Percentiles rank a stretch among this genome's conserved stretches.
Evolutionary conservation across 306 rosid species (phyloP).

Genomic region (Erythrophleum fordii): DNA sequence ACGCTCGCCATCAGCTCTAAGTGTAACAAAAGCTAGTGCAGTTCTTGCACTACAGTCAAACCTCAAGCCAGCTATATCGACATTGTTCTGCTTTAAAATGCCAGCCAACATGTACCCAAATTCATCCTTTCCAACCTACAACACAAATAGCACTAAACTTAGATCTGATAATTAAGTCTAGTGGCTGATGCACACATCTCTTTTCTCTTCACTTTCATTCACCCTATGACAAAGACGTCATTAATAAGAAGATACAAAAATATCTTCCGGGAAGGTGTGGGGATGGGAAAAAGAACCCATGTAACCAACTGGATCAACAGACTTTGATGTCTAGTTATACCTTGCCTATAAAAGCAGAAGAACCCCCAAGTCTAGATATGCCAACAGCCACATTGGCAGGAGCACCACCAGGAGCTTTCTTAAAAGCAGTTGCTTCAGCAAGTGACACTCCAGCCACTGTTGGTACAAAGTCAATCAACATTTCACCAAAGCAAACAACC

Average conservation of each 20-base stretch:
- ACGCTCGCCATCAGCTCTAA: slow-evolving; percentile 88
- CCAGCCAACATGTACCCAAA: slow-evolving; percentile 82
- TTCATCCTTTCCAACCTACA: slow-evolving; percentile 92
- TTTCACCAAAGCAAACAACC: slow-evolving; percentile 85
- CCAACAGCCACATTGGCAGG: slow-evolving; percentile 99
- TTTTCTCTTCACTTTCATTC: neutral
- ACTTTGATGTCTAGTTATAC: slow-evolving; percentile 43
- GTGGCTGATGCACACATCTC: slow-evolving; percentile 16
- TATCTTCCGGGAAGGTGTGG: neutral
- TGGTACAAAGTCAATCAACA: slow-evolving; percentile 90
- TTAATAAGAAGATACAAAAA: neutral
- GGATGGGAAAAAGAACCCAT: neutral
- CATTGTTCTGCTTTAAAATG: slow-evolving; percentile 72
- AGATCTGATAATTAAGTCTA: slow-evolving; percentile 5
- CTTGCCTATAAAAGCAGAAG: slow-evolving; percentile 88
- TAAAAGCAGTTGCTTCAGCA: slow-evolving; percentile 92
- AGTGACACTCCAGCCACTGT: slow-evolving; percentile 85
- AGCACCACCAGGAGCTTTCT: slow-evolving; percentile 96
- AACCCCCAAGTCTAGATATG: slow-evolving; percentile 77
- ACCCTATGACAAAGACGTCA: neutral
- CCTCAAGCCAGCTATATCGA: slow-evolving; percentile 73
- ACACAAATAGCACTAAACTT: slow-evolving; percentile 5
- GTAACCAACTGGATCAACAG: slow-evolving; percentile 15
- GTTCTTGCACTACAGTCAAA: slow-evolving; percentile 85
- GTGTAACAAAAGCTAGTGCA: slow-evolving; percentile 87